A percentile compares a stretch with the other conserved stretches of the same genome.
These are phyloP conservation scores for Trametes sanguinea DNA, from an alignment of 768 basidiomycete genomes.

Conservation along the genomic window DNA sequence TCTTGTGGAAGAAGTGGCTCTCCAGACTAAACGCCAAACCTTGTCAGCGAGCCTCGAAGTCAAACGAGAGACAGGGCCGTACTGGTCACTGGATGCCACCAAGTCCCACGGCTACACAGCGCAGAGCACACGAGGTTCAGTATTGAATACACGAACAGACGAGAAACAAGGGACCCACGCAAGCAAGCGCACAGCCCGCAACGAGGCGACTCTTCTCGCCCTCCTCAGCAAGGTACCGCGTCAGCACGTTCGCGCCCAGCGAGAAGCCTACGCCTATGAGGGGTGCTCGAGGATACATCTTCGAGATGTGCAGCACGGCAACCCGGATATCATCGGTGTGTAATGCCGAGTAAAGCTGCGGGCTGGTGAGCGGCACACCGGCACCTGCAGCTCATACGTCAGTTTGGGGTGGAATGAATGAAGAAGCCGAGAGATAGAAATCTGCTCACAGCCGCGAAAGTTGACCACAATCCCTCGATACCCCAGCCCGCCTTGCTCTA, in stretches of 20 bases:
- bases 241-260: slow-evolving; percentile 88
- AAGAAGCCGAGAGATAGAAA: neutral
- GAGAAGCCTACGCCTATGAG: slow-evolving; percentile 91
- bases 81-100: slow-evolving; percentile 35
- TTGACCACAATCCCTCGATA: slow-evolving; percentile 91
- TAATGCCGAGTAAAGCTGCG: slow-evolving; percentile 84
- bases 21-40: slow-evolving; percentile 47
- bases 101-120: slow-evolving; percentile 53
- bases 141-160: slow-evolving; percentile 9
- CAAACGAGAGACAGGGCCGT: slow-evolving; percentile 10
- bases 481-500: slow-evolving; percentile 82
- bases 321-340: slow-evolving; percentile 88
- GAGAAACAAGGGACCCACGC: slow-evolving; percentile 52
- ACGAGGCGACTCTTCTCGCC: slow-evolving; percentile 60
- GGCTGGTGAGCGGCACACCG: slow-evolving; percentile 78
- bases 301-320: slow-evolving; percentile 74
- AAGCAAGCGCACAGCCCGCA: slow-evolving; percentile 70
- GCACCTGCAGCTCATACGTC: slow-evolving; percentile 58
- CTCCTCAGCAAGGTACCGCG: slow-evolving; percentile 88
- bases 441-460: slow-evolving; percentile 80
- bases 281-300: slow-evolving; percentile 75
- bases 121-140: slow-evolving; percentile 11
- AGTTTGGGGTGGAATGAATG: neutral
- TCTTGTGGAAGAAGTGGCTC: slow-evolving; percentile 54
- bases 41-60: slow-evolving; percentile 16